These are phyloP conservation scores for Fragilariopsis cylindrus DNA, from an alignment of 108 stramenopile species.

Conservation along the genomic window DNA sequence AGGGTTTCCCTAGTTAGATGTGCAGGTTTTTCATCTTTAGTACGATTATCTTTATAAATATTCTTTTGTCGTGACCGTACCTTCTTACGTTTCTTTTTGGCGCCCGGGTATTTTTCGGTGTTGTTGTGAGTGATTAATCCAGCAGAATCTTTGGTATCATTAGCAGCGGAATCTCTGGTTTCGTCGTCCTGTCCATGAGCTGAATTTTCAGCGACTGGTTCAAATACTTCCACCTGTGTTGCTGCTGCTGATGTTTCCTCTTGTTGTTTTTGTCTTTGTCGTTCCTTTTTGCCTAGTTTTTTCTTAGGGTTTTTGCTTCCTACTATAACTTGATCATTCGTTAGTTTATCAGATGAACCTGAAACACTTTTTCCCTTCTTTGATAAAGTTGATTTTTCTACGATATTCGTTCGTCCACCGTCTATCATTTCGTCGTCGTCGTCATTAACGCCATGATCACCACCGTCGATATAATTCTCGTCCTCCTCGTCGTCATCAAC, in stretches of 20 bases:
- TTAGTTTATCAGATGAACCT: not conserved
- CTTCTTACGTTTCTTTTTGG: too few species aligned
- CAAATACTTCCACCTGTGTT: not conserved
- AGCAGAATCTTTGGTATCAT: constrained; percentile 10
- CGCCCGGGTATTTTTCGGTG: too few species aligned
- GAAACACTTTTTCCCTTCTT: constrained; percentile 15
- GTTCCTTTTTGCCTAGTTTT: constrained; percentile 68
- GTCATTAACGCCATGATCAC: constrained; percentile 25
- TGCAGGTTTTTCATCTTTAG: too few species aligned
- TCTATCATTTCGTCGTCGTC: constrained; percentile 69
- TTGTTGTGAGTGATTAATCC: too few species aligned
- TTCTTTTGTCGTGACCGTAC: too few species aligned
- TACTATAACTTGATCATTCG: too few species aligned
- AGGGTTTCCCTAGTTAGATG: too few species aligned
- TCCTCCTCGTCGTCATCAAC: constrained; percentile 31
- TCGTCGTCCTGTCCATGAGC: too few species aligned
- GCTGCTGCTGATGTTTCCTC: not conserved
- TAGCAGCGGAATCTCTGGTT: not conserved
- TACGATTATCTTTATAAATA: too few species aligned
- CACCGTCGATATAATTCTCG: constrained; percentile 47
- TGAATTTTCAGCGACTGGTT: not conserved
- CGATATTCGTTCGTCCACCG: constrained; percentile 63
- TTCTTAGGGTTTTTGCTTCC: too few species aligned
- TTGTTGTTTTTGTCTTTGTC: constrained; percentile 26
- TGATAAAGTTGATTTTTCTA: constrained; percentile 12